A percentile compares a stretch with the other conserved stretches of the same genome.
Evolutionary conservation across 805 yeast species (phyloP).

Genomic region (Priceomyces haplophilus): DNA sequence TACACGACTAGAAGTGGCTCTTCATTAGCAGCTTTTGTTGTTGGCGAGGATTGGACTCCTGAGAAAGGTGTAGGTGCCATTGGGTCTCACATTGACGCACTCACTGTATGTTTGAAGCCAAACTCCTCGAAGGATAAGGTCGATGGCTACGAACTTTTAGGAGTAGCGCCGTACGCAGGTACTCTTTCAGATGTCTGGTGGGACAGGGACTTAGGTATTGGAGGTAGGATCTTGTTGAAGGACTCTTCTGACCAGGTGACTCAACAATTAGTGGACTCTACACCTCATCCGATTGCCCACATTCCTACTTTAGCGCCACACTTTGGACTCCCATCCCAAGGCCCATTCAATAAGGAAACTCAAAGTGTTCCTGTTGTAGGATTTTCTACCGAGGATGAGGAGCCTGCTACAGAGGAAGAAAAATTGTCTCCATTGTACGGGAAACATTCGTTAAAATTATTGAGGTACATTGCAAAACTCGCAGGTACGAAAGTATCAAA

Average conservation of each 20-base stretch:
- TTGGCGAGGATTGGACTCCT: constrained; percentile 38
- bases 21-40: constrained; percentile 34
- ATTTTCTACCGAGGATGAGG: constrained; percentile 11
- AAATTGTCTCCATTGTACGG: constrained; percentile 22
- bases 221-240: constrained; percentile 33
- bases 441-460: constrained; percentile 30
- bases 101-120: constrained; percentile 36
- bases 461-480: constrained; percentile 29
- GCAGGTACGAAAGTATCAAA: constrained; percentile 19
- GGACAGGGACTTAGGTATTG: constrained; percentile 42
- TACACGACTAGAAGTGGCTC: constrained; percentile 39
- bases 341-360: constrained; percentile 34
- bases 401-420: constrained; percentile 27
- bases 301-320: constrained; percentile 42
- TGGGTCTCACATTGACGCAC: constrained; percentile 38
- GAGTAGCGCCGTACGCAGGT: constrained; percentile 43
- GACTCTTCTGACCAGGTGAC: constrained; percentile 19
- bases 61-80: constrained; percentile 24
- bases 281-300: constrained; percentile 35
- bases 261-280: constrained; percentile 28
- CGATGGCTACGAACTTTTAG: constrained; percentile 35
- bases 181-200: constrained; percentile 33
- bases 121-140: constrained; percentile 17
- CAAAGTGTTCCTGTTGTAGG: constrained; percentile 40
- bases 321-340: constrained; percentile 26